Evolutionary conservation across 306 rosid species (phyloP).

Genomic region (Cucurbita ficifolia): DNA sequence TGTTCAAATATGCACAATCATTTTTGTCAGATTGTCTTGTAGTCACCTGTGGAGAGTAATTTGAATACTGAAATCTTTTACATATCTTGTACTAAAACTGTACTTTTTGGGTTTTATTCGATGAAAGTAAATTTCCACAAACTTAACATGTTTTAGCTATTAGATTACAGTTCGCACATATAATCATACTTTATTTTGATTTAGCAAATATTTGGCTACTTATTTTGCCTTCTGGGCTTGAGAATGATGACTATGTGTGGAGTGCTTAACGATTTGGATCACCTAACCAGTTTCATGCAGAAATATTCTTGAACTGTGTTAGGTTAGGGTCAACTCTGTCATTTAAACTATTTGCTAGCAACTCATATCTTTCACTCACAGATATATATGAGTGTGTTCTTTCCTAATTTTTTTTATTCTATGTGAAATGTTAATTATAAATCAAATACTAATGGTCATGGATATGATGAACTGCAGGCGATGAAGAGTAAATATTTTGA

Average conservation of each 20-base stretch:
- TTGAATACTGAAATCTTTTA: not conserved
- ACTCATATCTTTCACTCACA: not conserved
- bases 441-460: not conserved
- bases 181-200: not conserved
- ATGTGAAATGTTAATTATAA: not conserved
- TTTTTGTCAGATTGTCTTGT: not conserved
- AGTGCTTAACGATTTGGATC: not conserved
- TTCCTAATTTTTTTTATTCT: not conserved
- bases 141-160: not conserved
- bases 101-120: not conserved
- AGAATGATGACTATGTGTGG: not conserved
- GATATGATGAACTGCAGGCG: not conserved
- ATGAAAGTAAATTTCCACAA: not conserved
- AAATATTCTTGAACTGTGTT: not conserved
- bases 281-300: not conserved
- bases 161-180: not conserved
- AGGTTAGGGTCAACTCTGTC: not conserved
- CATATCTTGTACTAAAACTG: not conserved
- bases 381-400: not conserved
- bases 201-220: not conserved
- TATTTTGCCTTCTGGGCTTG: not conserved
- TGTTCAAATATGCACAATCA: not conserved
- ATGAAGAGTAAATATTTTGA: not conserved
- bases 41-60: not conserved
- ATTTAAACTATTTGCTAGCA: not conserved